A percentile compares a stretch with the other conserved stretches of the same genome.
Evolutionary conservation across 768 basidiomycete species (phyloP).

Genomic region (Leccinum variicolor): DNA sequence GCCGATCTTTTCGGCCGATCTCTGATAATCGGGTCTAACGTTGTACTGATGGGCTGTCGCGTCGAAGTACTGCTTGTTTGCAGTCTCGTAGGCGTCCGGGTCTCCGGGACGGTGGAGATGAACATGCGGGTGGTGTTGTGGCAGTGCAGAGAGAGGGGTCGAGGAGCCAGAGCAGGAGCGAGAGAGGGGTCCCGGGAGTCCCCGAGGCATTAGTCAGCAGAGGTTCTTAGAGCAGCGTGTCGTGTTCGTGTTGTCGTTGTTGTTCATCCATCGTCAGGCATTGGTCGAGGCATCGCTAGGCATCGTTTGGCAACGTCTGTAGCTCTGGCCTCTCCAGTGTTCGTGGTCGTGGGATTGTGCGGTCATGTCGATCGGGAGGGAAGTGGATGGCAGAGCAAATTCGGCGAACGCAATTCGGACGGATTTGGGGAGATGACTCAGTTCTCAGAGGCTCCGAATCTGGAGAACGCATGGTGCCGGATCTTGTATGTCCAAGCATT

Average conservation of each 20-base stretch:
- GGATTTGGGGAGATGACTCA: not conserved
- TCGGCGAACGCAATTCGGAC: not conserved
- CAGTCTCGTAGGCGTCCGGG: slow-evolving; percentile 14
- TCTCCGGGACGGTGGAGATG: not conserved
- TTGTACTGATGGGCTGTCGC: slow-evolving; percentile 24
- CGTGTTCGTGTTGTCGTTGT: too few species aligned
- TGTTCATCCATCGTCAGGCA: too few species aligned
- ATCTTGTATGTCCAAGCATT: not conserved
- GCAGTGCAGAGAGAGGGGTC: too few species aligned
- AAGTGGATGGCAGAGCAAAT: not conserved
- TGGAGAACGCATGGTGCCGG: too few species aligned
- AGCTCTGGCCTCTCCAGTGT: too few species aligned
- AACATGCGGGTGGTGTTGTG: not conserved
- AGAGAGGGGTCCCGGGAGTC: too few species aligned
- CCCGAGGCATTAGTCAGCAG: too few species aligned
- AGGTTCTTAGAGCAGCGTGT: too few species aligned
- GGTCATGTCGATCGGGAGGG: not conserved
- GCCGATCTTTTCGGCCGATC: slow-evolving; percentile 22
- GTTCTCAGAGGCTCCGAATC: too few species aligned
- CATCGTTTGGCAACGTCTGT: too few species aligned
- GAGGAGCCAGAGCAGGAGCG: too few species aligned
- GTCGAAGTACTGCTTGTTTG: slow-evolving; percentile 28
- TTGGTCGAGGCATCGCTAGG: too few species aligned
- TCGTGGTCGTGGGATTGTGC: not conserved
- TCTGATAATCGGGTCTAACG: slow-evolving; percentile 15